Evolutionary conservation across 192 early-diverging fungal genomes (phyloP).

Genomic region (Dimargaris cristalligena): DNA sequence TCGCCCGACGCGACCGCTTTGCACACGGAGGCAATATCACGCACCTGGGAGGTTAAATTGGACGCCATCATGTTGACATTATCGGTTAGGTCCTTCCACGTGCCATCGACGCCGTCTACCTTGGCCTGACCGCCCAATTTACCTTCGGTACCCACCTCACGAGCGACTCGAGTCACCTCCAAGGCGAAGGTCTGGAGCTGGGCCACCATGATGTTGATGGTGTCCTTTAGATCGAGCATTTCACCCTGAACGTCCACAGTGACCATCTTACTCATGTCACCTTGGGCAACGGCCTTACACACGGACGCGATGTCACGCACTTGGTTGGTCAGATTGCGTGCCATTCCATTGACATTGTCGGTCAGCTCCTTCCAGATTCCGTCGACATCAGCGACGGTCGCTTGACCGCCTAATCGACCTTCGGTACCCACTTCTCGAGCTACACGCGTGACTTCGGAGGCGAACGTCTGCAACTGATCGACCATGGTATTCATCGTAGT

Average conservation of each 20-base stretch:
- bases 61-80: conserved; percentile 55
- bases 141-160: conserved; percentile 55
- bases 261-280: conserved; percentile 17
- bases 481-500: conserved; percentile 7
- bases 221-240: conserved; percentile 49
- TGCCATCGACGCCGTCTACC: conserved; percentile 40
- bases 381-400: conserved; percentile 2
- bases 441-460: conserved; percentile 1
- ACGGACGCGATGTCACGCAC: conserved; percentile 6
- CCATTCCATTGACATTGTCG: conserved; percentile 10
- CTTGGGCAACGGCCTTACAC: conserved; percentile 7
- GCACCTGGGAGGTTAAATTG: conserved; percentile 42
- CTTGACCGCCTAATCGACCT: conserved; percentile 3
- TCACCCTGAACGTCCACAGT: conserved; percentile 47
- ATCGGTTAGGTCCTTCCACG: conserved; percentile 49
- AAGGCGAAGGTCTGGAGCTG: conserved; percentile 35
- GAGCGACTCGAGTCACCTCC: conserved; percentile 57
- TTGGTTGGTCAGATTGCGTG: conserved; percentile 10
- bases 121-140: conserved; percentile 37
- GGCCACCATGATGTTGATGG: conserved; percentile 57
- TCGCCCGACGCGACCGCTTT: conserved; percentile 48
- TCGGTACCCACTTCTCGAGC: conserved; percentile 5
- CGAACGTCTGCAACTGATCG: not conserved
- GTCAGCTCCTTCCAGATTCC: conserved; percentile 2
- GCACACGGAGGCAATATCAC: conserved; percentile 41